Evolutionary conservation across 108 stramenopile species (phyloP).

Genomic region (Seminavis robusta): DNA sequence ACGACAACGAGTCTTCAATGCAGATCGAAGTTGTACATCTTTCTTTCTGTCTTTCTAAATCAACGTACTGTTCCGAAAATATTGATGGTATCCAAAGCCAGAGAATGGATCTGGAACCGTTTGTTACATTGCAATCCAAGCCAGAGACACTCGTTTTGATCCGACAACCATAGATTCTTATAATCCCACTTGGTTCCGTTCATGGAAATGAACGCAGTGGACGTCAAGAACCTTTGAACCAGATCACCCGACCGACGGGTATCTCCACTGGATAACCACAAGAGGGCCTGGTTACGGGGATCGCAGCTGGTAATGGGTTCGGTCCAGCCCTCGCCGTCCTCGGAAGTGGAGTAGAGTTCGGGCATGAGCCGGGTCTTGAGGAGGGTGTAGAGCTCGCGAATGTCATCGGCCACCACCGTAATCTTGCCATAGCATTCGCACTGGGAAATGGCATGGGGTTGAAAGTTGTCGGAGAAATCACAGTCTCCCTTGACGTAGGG

Average conservation of each 20-base stretch:
- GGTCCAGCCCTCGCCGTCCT: too few species aligned
- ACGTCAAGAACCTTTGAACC: conserved; percentile 29
- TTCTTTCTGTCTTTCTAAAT: too few species aligned
- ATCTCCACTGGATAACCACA: conserved; percentile 43
- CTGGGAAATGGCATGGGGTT: conserved; percentile 24
- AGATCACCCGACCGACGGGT: conserved; percentile 43
- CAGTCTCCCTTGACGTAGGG: conserved; percentile 14
- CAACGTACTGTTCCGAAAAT: too few species aligned
- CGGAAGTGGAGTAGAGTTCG: too few species aligned
- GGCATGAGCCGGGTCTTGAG: too few species aligned
- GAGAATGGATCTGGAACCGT: conserved; percentile 26
- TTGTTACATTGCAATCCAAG: conserved; percentile 50
- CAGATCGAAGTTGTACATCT: too few species aligned
- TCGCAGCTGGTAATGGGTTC: too few species aligned
- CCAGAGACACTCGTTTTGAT: conserved; percentile 48
- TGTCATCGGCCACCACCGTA: conserved; percentile 30
- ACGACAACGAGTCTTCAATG: too few species aligned
- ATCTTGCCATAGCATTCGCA: conserved; percentile 36
- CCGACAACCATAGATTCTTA: conserved; percentile 34
- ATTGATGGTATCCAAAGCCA: conserved; percentile 49
- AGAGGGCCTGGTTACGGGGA: conserved; percentile 38
- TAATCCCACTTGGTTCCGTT: conserved; percentile 57
- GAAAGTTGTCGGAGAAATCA: conserved; percentile 6
- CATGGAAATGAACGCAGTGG: conserved; percentile 26
- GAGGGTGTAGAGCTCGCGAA: conserved; percentile 17